Conservation (phyloP, 73 alveolate species). For the Blepharisma japonicum region DNA sequence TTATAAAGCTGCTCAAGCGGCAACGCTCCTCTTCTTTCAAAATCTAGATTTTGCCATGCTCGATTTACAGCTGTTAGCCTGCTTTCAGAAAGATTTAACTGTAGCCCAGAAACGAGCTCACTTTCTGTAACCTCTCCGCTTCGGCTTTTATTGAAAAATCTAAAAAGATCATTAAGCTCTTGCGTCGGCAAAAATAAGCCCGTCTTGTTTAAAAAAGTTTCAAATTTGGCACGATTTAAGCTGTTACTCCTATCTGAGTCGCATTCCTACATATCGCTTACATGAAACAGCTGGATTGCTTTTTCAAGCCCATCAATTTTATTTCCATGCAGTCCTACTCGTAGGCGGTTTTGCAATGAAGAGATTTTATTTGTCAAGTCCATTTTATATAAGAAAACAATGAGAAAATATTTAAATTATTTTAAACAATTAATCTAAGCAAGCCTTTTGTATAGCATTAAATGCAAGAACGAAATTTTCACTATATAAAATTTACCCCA, state of each 20-base stretch:
- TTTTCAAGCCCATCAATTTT: slow-evolving; percentile 50
- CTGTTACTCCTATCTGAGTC: slow-evolving; percentile 56
- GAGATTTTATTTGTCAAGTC: slow-evolving; percentile 65
- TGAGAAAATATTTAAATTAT: too few relatives aligned
- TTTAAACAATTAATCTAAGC: too few relatives aligned
- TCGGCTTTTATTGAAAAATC: slow-evolving; percentile 45
- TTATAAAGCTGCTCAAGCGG: slow-evolving; percentile 22
- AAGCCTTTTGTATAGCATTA: too few relatives aligned
- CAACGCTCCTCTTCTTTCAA: slow-evolving; percentile 37
- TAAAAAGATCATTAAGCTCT: slow-evolving; percentile 56
- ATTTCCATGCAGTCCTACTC: slow-evolving; percentile 53
- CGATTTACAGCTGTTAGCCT: slow-evolving; percentile 59
- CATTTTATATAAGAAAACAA: slow-evolving; percentile 38
- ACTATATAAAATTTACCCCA: too few relatives aligned
- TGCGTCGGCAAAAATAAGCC: slow-evolving; percentile 62
- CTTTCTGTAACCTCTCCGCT: slow-evolving; percentile 46
- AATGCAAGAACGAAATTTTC: too few relatives aligned
- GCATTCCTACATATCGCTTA: slow-evolving; percentile 37
- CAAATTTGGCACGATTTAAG: slow-evolving; percentile 61
- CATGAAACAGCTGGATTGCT: slow-evolving; percentile 33
- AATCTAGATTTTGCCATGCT: slow-evolving; percentile 54
- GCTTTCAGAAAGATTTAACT: slow-evolving; percentile 45
- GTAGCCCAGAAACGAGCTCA: slow-evolving; percentile 52
- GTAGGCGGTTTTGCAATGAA: slow-evolving; percentile 51
- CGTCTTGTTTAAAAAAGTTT: slow-evolving; percentile 48